Evolutionary conservation across 2,329 filamentous ascomycete species (phyloP).

Genomic region (Aspergillus terreus): DNA sequence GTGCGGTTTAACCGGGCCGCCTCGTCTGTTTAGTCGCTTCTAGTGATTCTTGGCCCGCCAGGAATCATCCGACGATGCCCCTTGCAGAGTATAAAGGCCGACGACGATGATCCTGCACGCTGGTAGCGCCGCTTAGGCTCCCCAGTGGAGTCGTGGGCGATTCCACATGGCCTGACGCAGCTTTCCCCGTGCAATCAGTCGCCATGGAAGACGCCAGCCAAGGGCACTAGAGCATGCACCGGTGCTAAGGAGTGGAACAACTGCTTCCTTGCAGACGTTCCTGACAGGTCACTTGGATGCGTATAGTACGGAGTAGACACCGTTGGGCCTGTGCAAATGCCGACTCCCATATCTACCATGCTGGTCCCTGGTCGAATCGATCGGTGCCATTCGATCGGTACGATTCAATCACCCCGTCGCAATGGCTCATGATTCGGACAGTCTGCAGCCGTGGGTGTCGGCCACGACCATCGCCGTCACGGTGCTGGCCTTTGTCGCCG

Average conservation of each 20-base stretch:
- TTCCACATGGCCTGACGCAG: too few species aligned
- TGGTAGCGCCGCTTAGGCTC: too few species aligned
- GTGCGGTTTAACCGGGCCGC: background rate
- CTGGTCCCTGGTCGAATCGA: too few species aligned
- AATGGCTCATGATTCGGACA: conserved; percentile 16
- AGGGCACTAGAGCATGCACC: background rate
- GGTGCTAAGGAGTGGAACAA: background rate
- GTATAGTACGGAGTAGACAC: too few species aligned
- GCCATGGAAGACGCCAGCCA: background rate
- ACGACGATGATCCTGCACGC: too few species aligned
- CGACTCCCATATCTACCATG: background rate
- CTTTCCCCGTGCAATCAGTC: background rate
- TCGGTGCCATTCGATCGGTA: too few species aligned
- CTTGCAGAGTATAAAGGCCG: background rate
- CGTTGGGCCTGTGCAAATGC: too few species aligned
- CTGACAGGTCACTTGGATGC: too few species aligned
- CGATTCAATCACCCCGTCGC: background rate
- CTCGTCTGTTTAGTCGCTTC: background rate
- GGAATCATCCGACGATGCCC: background rate
- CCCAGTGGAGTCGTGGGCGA: too few species aligned
- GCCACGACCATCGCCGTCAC: conserved; percentile 42
- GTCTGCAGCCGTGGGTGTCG: conserved; percentile 44
- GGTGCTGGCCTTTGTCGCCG: conserved; percentile 36
- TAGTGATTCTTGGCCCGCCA: background rate
- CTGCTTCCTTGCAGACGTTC: background rate